Percentiles rank a stretch among this genome's conserved stretches.
Evolutionary conservation across 2,329 filamentous ascomycete species (phyloP).

Genomic region (Hymenoscyphus fraxineus): DNA sequence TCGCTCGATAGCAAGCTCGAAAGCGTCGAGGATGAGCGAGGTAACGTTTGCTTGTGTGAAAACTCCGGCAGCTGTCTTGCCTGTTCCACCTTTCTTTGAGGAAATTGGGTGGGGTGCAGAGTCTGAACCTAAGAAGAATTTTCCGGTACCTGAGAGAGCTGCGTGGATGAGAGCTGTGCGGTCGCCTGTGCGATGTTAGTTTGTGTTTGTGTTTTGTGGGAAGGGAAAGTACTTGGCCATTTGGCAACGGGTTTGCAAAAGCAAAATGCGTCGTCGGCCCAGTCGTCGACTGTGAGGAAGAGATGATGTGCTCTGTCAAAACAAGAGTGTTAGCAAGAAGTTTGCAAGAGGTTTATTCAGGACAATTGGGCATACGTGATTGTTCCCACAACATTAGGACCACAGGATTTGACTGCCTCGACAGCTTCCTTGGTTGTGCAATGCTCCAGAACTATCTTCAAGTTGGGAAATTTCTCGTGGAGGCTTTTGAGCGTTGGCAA

Average conservation of each 20-base stretch:
- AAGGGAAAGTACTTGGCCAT: conserved; percentile 46
- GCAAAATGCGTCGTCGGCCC: conserved; percentile 61
- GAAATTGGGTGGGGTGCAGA: conserved; percentile 58
- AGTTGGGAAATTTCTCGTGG: conserved; percentile 68
- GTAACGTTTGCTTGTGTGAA: conserved; percentile 74
- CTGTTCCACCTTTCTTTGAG: conserved; percentile 55
- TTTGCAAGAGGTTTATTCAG: not conserved
- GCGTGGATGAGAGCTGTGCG: conserved; percentile 3
- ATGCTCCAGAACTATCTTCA: conserved; percentile 74
- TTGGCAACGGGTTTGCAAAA: conserved; percentile 50
- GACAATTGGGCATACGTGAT: conserved; percentile 19
- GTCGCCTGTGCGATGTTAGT: conserved; percentile 38
- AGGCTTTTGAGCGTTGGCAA: conserved; percentile 74
- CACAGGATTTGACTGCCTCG: conserved; percentile 71
- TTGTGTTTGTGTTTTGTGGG: conserved; percentile 44
- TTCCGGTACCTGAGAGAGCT: conserved; percentile 53
- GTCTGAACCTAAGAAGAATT: conserved; percentile 66
- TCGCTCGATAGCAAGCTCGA: conserved; percentile 58
- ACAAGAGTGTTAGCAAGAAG: not conserved
- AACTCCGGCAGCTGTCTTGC: conserved; percentile 63
- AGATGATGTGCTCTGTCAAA: conserved; percentile 25
- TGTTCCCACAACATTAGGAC: conserved; percentile 64
- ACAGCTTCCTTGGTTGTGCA: conserved; percentile 82
- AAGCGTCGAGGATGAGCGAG: conserved; percentile 58
- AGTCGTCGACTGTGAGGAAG: conserved; percentile 69